phyloP scores from a whole-genome alignment of 352 stramenopile genomes.

The Globisporangium parvum region DNA sequence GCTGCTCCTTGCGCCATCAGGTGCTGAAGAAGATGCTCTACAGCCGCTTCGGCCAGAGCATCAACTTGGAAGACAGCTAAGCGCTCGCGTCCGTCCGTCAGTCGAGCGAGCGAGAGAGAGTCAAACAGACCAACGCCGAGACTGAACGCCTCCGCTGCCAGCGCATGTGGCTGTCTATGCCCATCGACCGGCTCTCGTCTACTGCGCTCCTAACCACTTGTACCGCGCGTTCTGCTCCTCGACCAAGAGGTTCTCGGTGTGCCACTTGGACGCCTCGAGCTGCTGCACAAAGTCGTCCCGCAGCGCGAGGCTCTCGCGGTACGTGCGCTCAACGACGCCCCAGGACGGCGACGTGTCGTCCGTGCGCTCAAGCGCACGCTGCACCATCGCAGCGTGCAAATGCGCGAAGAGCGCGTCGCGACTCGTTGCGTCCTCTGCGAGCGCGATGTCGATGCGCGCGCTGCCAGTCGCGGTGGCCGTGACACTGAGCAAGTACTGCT shows the following conservation, averaged over 20 bases:
- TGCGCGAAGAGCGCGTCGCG: constrained; percentile 39
- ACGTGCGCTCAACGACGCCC: constrained; percentile 23
- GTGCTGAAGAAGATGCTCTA: constrained; percentile 94
- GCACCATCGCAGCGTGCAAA: constrained; percentile 48
- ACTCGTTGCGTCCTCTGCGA: constrained; percentile 41
- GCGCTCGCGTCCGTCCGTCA: neutral
- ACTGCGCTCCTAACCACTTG: constrained; percentile 24
- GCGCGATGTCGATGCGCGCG: constrained; percentile 37
- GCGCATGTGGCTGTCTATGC: neutral
- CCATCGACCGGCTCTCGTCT: constrained; percentile 6
- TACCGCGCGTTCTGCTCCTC: constrained; percentile 55
- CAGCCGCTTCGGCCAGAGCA: constrained; percentile 93
- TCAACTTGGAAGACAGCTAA: constrained; percentile 95
- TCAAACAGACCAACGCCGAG: neutral
- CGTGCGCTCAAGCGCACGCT: constrained; percentile 26
- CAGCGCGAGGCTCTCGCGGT: constrained; percentile 24
- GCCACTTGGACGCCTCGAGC: constrained; percentile 42
- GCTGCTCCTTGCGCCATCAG: neutral
- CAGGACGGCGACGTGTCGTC: neutral
- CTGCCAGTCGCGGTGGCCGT: constrained; percentile 10
- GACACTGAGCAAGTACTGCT: constrained; percentile 60
- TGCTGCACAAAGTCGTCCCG: constrained; percentile 27
- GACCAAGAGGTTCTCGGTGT: constrained; percentile 56
- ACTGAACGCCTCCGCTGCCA: neutral
- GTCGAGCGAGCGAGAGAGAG: constrained; percentile 1